Conservation (phyloP, 2,329 filamentous ascomycete genomes). For the Madurella fahalii region DNA sequence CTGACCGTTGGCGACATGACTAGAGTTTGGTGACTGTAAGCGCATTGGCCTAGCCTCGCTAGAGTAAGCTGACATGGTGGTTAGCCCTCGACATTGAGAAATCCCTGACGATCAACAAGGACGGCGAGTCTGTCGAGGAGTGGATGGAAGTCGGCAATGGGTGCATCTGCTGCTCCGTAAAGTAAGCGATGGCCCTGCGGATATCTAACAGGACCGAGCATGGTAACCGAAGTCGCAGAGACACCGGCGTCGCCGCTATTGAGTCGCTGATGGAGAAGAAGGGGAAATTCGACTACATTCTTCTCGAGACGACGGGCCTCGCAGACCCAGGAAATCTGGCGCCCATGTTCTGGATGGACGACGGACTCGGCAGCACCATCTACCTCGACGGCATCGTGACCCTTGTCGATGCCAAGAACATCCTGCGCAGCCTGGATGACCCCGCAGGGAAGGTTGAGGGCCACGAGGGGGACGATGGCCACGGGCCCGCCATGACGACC, state of each 20-base stretch:
- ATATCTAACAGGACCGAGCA: no score
- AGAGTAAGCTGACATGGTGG: constrained; percentile 20
- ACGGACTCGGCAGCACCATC: constrained; percentile 89
- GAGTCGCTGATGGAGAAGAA: constrained; percentile 93
- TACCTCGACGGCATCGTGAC: constrained; percentile 97
- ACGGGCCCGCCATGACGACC: constrained; percentile 74
- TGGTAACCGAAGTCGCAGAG: constrained; percentile 46
- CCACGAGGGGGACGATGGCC: constrained; percentile 45
- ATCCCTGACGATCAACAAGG: constrained; percentile 84
- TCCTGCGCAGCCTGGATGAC: constrained; percentile 77
- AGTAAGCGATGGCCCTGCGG: constrained; percentile 46
- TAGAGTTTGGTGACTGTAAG: constrained; percentile 30
- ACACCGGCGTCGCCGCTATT: constrained; percentile 89
- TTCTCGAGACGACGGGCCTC: constrained; percentile 91
- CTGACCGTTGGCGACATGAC: constrained; percentile 17
- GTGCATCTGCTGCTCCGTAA: constrained; percentile 96
- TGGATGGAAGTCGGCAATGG: constrained; percentile 97
- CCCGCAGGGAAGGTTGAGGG: constrained; percentile 51
- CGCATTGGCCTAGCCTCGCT: not conserved
- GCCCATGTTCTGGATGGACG: constrained; percentile 95
- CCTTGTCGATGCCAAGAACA: constrained; percentile 90
- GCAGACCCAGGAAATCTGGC: constrained; percentile 95
- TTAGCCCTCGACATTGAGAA: constrained; percentile 94
- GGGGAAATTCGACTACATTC: constrained; percentile 93
- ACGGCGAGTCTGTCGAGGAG: constrained; percentile 78